Percentiles rank a stretch among this genome's conserved stretches.
Evolutionary conservation across 257 asterid species (phyloP).

Genomic region (Leptodermis oblonga): DNA sequence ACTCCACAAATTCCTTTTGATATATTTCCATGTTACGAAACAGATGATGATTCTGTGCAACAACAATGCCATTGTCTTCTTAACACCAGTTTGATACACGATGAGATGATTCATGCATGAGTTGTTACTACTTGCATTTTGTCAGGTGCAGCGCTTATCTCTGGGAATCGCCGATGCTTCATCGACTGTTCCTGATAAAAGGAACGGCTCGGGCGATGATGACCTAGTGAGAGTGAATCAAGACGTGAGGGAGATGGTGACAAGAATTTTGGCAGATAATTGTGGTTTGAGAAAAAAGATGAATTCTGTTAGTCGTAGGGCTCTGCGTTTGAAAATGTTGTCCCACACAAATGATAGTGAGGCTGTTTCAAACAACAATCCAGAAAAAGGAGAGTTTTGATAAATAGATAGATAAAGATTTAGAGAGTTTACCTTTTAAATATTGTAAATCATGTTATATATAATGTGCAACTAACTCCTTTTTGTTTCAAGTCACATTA

Average conservation of each 20-base stretch:
- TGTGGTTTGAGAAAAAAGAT: conserved; percentile 74
- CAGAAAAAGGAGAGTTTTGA: conserved; percentile 35
- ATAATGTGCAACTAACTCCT: conserved; percentile 7
- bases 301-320: conserved; percentile 45
- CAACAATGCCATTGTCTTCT: too few relatives aligned
- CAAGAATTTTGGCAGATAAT: conserved; percentile 47
- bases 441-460: conserved; percentile 46
- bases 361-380: conserved; percentile 36
- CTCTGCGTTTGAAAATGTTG: conserved; percentile 40
- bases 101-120: background rate
- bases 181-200: conserved; percentile 28
- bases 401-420: conserved; percentile 32
- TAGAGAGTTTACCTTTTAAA: conserved; percentile 1
- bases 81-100: background rate
- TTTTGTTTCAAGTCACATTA: background rate
- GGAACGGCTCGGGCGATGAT: conserved; percentile 20
- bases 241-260: conserved; percentile 51
- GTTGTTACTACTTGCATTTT: conserved; percentile 8
- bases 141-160: conserved; percentile 48
- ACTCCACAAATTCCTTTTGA: background rate
- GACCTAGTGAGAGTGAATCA: conserved; percentile 29
- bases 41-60: background rate
- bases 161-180: conserved; percentile 29
- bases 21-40: too few relatives aligned
- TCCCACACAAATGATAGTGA: conserved; percentile 31